Evolutionary conservation across 352 stramenopile species (phyloP).

Genomic region (Aphanomyces invadans): DNA sequence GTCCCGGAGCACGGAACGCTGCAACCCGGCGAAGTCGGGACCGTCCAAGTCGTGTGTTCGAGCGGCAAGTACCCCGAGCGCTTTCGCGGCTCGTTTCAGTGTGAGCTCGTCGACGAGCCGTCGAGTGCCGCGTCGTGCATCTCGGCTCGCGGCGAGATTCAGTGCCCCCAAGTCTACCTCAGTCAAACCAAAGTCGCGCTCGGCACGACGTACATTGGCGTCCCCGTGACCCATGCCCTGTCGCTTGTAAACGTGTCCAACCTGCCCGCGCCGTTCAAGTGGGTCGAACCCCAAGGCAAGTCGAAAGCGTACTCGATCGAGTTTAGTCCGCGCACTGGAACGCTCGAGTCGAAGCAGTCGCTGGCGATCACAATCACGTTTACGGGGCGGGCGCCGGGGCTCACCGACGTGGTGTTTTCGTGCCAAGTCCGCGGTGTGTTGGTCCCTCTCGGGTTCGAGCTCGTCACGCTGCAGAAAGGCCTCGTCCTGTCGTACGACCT

Average conservation of each 20-base stretch:
- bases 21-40: conserved; percentile 32
- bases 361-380: conserved; percentile 44
- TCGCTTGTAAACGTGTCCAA: conserved; percentile 77
- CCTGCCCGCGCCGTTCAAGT: conserved; percentile 65
- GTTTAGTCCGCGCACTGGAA: conserved; percentile 39
- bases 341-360: conserved; percentile 55
- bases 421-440: conserved; percentile 53
- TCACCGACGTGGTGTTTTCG: conserved; percentile 49
- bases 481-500: conserved; percentile 75
- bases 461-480: conserved; percentile 59
- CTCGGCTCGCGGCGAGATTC: conserved; percentile 53
- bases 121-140: neutral
- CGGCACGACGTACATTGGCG: conserved; percentile 59
- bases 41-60: conserved; percentile 40
- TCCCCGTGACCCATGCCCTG: conserved; percentile 38
- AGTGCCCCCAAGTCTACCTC: conserved; percentile 67
- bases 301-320: conserved; percentile 44
- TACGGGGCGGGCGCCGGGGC: conserved; percentile 39
- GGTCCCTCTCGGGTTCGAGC: conserved; percentile 51
- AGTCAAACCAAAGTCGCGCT: conserved; percentile 40
- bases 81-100: conserved; percentile 36
- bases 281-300: conserved; percentile 47
- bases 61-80: conserved; percentile 51
- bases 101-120: conserved; percentile 5
- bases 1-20: conserved; percentile 39